These are phyloP conservation scores for Musa acuminata DNA, from an alignment of 176 grass and related monocot genomes.

Conservation along the genomic window DNA sequence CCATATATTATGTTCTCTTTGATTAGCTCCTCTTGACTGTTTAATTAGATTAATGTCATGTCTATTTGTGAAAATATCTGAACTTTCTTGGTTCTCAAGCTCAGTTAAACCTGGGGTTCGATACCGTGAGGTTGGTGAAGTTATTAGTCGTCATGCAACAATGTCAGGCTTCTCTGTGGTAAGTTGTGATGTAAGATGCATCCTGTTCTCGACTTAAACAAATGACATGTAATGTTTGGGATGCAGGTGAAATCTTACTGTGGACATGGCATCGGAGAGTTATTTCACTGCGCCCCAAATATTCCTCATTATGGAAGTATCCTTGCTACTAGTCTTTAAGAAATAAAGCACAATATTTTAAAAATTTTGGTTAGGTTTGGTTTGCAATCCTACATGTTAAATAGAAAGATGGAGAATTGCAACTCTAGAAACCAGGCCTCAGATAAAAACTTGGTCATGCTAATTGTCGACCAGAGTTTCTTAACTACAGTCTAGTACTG, in stretches of 20 bases:
- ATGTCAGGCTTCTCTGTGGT: conserved; percentile 95
- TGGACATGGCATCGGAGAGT: conserved; percentile 92
- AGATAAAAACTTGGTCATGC: background rate
- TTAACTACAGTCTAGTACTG: background rate
- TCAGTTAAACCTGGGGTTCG: conserved; percentile 97
- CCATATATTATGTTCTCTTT: background rate
- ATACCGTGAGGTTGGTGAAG: conserved; percentile 87
- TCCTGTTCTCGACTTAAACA: background rate
- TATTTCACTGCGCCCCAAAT: conserved; percentile 95
- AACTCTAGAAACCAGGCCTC: background rate
- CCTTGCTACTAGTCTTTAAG: conserved; percentile 8
- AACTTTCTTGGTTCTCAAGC: conserved; percentile 8
- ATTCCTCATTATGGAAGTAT: conserved; percentile 96
- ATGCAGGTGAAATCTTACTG: conserved; percentile 96
- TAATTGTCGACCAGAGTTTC: background rate
- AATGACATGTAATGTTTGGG: background rate
- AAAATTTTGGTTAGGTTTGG: background rate
- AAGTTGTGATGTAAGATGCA: conserved; percentile 10
- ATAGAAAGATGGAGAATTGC: background rate
- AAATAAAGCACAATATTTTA: background rate
- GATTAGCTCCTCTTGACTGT: background rate
- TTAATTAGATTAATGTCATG: background rate
- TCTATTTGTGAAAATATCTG: conserved; percentile 1
- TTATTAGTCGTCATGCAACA: conserved; percentile 80
- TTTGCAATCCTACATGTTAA: background rate